Evolutionary conservation across 2,329 filamentous ascomycete genomes (phyloP).

Genomic region (Fusarium anthophilum): DNA sequence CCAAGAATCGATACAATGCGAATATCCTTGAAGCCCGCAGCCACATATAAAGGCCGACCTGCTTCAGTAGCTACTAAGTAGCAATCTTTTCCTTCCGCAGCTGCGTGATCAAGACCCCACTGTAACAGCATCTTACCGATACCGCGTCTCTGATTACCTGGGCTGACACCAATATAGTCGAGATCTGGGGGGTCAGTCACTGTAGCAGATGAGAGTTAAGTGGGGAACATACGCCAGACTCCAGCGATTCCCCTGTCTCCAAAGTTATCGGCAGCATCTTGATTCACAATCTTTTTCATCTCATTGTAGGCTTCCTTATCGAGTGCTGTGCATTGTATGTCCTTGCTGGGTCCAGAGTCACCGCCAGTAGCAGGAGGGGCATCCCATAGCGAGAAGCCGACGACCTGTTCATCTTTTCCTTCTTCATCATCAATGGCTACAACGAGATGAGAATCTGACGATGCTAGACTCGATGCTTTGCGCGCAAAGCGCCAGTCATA

Average conservation of each 20-base stretch:
- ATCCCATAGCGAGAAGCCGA: slow-evolving; percentile 14
- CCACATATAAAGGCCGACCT: slow-evolving; percentile 1
- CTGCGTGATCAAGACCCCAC: not conserved
- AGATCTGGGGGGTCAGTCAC: not conserved
- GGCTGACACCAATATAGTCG: slow-evolving; percentile 9
- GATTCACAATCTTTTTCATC: slow-evolving; percentile 7
- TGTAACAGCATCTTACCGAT: not conserved
- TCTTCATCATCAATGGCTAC: not conserved
- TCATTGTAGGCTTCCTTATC: not conserved
- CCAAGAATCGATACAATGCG: not conserved
- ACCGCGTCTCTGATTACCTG: slow-evolving; percentile 1
- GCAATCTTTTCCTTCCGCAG: not conserved
- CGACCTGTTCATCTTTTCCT: not conserved
- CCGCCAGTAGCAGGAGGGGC: not conserved
- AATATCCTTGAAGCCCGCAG: not conserved
- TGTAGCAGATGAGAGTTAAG: accelerated
- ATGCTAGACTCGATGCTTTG: not conserved
- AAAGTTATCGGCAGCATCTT: not conserved
- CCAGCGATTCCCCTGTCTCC: slow-evolving; percentile 3
- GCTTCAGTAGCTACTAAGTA: slow-evolving; percentile 12
- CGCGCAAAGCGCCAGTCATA: slow-evolving; percentile 19
- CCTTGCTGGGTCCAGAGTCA: not conserved
- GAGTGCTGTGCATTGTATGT: not conserved
- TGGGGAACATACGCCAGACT: not conserved
- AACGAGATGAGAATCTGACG: not conserved